Evolutionary conservation across 345 rosid species (phyloP).

Genomic region (Lepidium africanum): DNA sequence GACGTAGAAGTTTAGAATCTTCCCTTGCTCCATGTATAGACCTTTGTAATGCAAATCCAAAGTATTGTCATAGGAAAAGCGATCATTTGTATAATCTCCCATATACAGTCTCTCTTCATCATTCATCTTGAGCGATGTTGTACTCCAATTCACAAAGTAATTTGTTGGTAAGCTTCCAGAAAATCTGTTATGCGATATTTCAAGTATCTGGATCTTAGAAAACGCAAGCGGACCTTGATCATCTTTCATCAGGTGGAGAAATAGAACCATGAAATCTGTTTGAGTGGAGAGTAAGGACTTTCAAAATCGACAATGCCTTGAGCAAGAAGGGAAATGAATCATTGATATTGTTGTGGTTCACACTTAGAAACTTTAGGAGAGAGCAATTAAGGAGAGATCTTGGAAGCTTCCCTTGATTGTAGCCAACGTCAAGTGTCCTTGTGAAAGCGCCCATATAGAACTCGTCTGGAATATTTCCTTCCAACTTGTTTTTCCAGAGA

Average conservation of each 20-base stretch:
- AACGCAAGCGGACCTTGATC: slow-evolving; percentile 9
- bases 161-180: slow-evolving; percentile 5
- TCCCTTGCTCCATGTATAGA: slow-evolving; percentile 27
- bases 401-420: slow-evolving; percentile 14
- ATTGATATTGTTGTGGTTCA: slow-evolving; percentile 3
- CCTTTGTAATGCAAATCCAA: slow-evolving; percentile 26
- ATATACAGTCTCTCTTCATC: slow-evolving; percentile 21
- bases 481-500: slow-evolving; percentile 21
- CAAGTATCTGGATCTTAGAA: slow-evolving; percentile 10
- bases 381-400: slow-evolving; percentile 17
- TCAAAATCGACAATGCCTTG: slow-evolving; percentile 14
- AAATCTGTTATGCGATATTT: slow-evolving; percentile 11
- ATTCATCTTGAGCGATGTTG: background rate
- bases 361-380: background rate
- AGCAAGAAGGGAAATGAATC: slow-evolving; percentile 21
- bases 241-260: background rate
- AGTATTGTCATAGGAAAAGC: background rate
- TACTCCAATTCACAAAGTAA: slow-evolving; percentile 20
- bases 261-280: slow-evolving; percentile 9
- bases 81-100: slow-evolving; percentile 8
- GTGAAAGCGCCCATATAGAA: background rate
- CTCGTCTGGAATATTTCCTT: slow-evolving; percentile 14
- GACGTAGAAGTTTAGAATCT: slow-evolving; percentile 4
- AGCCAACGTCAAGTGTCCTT: slow-evolving; percentile 13
- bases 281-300: slow-evolving; percentile 18